Conservation (phyloP, 495 filamentous ascomycete species). For the Neurospora terricola region DNA sequence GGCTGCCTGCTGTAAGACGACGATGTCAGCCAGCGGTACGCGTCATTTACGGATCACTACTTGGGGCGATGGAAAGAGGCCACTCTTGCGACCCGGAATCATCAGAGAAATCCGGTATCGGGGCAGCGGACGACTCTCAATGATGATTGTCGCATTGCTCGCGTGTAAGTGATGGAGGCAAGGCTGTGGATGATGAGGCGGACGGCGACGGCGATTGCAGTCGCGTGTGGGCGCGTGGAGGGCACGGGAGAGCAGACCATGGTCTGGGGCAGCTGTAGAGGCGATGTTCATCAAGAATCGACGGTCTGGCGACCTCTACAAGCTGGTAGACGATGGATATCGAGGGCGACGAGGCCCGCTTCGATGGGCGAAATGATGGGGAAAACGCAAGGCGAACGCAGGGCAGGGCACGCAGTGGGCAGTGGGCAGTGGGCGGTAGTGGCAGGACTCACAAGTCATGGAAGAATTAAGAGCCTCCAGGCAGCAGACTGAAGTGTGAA, state of each 20-base stretch:
- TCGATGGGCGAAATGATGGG: slow-evolving; percentile 33
- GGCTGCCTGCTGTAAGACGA: slow-evolving; percentile 36
- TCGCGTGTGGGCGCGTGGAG: slow-evolving; percentile 12
- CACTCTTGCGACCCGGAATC: slow-evolving; percentile 27
- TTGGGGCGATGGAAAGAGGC: slow-evolving; percentile 18
- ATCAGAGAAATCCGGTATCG: slow-evolving; percentile 14
- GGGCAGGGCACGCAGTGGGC: slow-evolving; percentile 7
- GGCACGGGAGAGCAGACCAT: slow-evolving; percentile 4
- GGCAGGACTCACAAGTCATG: slow-evolving; percentile 30
- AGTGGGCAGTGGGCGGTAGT: not conserved
- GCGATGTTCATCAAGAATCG: slow-evolving; percentile 24
- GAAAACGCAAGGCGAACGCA: slow-evolving; percentile 18
- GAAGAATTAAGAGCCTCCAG: slow-evolving; percentile 17
- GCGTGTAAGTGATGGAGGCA: slow-evolving; percentile 34
- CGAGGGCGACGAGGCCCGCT: slow-evolving; percentile 30
- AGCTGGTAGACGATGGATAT: slow-evolving; percentile 17
- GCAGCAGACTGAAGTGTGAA: slow-evolving; percentile 15
- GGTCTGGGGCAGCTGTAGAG: slow-evolving; percentile 20
- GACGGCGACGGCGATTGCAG: slow-evolving; percentile 30
- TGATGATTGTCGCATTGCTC: slow-evolving; percentile 35
- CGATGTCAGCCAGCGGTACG: slow-evolving; percentile 33
- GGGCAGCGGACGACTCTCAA: slow-evolving; percentile 13
- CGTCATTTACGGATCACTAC: slow-evolving; percentile 7
- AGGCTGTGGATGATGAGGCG: slow-evolving; percentile 28
- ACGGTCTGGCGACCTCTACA: slow-evolving; percentile 21